These are phyloP conservation scores for Paramecium bursaria DNA, from an alignment of 73 alveolate genomes.

Conservation along the genomic window DNA sequence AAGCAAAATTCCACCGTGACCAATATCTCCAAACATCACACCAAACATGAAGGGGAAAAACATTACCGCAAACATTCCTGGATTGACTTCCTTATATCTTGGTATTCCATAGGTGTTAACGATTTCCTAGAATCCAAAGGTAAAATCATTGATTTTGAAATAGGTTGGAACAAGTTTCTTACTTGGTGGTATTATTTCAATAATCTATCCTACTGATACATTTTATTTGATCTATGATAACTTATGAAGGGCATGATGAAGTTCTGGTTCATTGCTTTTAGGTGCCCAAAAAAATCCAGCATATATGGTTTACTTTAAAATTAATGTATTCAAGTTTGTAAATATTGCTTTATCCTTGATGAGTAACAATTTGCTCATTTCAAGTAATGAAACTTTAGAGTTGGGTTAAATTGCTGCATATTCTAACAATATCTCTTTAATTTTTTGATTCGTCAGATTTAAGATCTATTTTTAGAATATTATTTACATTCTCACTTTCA, in stretches of 20 bases:
- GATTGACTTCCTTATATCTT: conserved; percentile 96
- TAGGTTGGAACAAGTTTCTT: conserved; percentile 88
- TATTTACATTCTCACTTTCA: conserved; percentile 64
- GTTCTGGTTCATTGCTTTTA: conserved; percentile 72
- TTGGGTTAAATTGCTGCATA: conserved; percentile 70
- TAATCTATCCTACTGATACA: conserved; percentile 76
- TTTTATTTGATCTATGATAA: conserved; percentile 64
- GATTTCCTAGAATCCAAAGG: conserved; percentile 91
- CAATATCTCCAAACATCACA: conserved; percentile 99
- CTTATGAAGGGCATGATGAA: conserved; percentile 67
- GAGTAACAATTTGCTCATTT: conserved; percentile 75
- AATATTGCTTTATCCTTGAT: conserved; percentile 81
- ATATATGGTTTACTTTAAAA: conserved; percentile 68
- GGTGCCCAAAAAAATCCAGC: conserved; percentile 90
- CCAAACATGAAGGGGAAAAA: conserved; percentile 99
- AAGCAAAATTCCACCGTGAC: conserved; percentile 93
- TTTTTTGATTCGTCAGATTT: conserved; percentile 72
- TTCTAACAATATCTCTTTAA: conserved; percentile 69
- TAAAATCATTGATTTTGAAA: conserved; percentile 95
- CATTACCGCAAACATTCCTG: conserved; percentile 92
- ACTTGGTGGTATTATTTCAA: conserved; percentile 81
- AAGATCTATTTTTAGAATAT: conserved; percentile 23
- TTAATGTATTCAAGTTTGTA: conserved; percentile 73
- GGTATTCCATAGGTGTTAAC: conserved; percentile 98
- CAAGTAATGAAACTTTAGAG: conserved; percentile 74